A percentile compares a stretch with the other conserved stretches of the same genome.
phyloP scores from a whole-genome alignment of 164 flowering plant species.

The Vitis rupestris region DNA sequence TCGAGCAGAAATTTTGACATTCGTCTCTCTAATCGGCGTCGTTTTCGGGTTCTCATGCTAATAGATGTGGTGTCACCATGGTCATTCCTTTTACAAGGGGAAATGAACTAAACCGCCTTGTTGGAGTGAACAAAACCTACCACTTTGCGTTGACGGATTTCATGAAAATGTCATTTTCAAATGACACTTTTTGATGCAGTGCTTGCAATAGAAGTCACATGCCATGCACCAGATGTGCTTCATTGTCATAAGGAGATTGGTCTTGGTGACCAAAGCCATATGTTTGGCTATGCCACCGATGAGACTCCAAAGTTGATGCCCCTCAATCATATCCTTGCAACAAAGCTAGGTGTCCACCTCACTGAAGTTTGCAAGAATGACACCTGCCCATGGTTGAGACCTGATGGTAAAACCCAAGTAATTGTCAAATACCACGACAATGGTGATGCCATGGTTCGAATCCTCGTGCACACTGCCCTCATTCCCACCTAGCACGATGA shows the following conservation, averaged over 20 bases:
- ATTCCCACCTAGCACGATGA: conserved; percentile 71
- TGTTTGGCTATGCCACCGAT: conserved; percentile 75
- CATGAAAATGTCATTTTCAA: no score
- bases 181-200: no score
- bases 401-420: conserved; percentile 6
- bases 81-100: no score
- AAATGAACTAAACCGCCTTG: no score
- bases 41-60: no score
- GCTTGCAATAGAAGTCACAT: no score
- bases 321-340: conserved; percentile 58
- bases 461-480: conserved; percentile 65
- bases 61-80: no score
- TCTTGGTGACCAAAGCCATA: conserved; percentile 69
- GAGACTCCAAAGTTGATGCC: conserved; percentile 76
- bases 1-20: no score
- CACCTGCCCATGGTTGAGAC: conserved; percentile 69
- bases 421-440: conserved; percentile 21
- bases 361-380: conserved; percentile 69
- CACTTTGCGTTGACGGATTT: no score
- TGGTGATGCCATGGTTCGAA: conserved; percentile 64
- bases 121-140: no score
- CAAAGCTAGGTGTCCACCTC: conserved; percentile 62
- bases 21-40: no score
- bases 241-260: conserved; percentile 47
- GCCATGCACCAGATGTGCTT: no score